Conservation (phyloP, 805 yeast genomes). For the Metschnikowia cerradonensis region DNA sequence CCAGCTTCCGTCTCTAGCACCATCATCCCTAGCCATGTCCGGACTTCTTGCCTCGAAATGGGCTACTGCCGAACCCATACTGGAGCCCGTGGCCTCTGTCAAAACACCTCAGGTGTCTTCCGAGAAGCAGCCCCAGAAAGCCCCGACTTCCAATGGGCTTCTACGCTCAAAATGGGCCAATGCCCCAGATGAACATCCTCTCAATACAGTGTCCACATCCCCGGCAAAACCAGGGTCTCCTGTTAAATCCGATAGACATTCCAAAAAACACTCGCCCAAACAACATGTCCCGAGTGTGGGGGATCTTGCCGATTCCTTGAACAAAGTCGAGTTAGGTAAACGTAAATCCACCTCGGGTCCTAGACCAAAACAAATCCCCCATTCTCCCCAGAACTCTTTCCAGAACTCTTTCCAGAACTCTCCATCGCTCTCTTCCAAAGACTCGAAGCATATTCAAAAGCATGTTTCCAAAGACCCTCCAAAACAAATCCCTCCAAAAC, state of each 20-base stretch:
- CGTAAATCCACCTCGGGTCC: too few species aligned
- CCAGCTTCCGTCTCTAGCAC: not conserved
- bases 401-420: not conserved
- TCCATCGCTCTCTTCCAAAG: too few species aligned
- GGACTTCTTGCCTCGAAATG: constrained; percentile 27
- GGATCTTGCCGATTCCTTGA: not conserved
- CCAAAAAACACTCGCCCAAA: not conserved
- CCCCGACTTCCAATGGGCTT: not conserved
- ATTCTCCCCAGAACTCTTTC: not conserved
- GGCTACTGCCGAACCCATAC: constrained; percentile 28
- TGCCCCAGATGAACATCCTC: constrained; percentile 9
- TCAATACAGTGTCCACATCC: not conserved
- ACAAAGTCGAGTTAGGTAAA: not conserved
- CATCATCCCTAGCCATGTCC: constrained; percentile 12
- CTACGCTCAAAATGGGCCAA: constrained; percentile 34
- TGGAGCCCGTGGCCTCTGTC: not conserved
- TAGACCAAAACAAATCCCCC: not conserved
- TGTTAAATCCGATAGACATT: not conserved
- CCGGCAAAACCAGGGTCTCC: not conserved
- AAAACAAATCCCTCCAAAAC: not conserved
- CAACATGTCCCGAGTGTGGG: not conserved
- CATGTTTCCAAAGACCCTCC: not conserved
- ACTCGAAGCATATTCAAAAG: too few species aligned
- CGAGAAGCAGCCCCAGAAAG: not conserved
- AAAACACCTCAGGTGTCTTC: not conserved